A percentile compares a stretch with the other conserved stretches of the same genome.
These are phyloP conservation scores for Harringtonia aguacate DNA, from an alignment of 2,329 filamentous ascomycete genomes.

Conservation along the genomic window DNA sequence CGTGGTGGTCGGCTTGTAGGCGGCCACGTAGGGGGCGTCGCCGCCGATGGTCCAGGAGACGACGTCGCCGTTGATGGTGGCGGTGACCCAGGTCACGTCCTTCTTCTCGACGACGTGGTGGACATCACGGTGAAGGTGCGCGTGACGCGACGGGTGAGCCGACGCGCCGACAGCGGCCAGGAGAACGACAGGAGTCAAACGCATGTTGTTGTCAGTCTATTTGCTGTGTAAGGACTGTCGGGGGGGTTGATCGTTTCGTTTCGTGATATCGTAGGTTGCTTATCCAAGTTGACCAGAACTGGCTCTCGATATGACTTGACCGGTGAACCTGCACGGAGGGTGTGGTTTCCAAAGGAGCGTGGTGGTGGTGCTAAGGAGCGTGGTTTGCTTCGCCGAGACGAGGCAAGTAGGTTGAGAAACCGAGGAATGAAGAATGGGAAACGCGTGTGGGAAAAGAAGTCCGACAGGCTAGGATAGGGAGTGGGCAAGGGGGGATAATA, in stretches of 20 bases:
- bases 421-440: background rate
- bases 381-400: background rate
- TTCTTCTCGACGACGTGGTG: constrained; percentile 17
- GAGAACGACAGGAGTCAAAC: constrained; percentile 18
- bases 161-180: constrained; percentile 20
- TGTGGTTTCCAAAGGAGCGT: constrained; percentile 6
- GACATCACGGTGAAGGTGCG: constrained; percentile 20
- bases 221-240: background rate
- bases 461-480: background rate
- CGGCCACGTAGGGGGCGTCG: constrained; percentile 16
- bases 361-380: constrained; percentile 4
- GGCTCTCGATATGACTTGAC: background rate
- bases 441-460: background rate
- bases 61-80: constrained; percentile 17
- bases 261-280: background rate
- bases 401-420: background rate
- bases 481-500: constrained; percentile 3
- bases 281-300: constrained; percentile 14
- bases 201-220: constrained; percentile 9
- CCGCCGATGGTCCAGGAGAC: constrained; percentile 18
- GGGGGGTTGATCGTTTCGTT: background rate
- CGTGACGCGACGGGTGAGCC: constrained; percentile 25
- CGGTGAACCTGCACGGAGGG: constrained; percentile 7
- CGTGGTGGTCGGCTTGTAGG: constrained; percentile 15
- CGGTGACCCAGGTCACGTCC: constrained; percentile 11